These are phyloP conservation scores for Hortaea werneckii DNA, from an alignment of 2,329 filamentous ascomycete species.

Conservation along the genomic window DNA sequence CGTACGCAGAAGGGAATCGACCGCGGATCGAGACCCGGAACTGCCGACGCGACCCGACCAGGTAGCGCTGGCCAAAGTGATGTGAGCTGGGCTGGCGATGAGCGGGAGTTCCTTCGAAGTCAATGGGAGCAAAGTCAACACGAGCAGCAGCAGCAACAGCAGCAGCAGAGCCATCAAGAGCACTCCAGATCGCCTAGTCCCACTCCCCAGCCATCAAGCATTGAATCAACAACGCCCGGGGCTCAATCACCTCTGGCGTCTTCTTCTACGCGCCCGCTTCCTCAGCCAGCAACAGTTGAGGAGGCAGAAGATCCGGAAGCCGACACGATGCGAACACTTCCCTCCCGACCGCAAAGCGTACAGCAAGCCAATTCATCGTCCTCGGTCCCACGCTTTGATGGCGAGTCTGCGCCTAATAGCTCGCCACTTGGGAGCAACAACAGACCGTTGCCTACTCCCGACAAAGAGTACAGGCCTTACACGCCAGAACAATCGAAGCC, in stretches of 20 bases:
- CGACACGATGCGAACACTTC: neutral
- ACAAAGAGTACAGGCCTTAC: slow-evolving; percentile 13
- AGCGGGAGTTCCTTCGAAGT: slow-evolving; percentile 53
- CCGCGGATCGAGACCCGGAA: slow-evolving; percentile 24
- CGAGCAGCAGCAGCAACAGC: neutral
- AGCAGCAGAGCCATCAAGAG: too few relatives aligned
- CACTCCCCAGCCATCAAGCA: too few relatives aligned
- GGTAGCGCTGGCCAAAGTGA: slow-evolving; percentile 38
- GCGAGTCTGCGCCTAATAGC: slow-evolving; percentile 7
- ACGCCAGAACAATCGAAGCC: slow-evolving; percentile 6
- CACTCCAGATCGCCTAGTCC: too few relatives aligned
- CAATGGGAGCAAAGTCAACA: slow-evolving; percentile 38
- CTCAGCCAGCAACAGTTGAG: slow-evolving; percentile 17
- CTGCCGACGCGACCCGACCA: slow-evolving; percentile 13
- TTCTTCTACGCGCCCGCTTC: slow-evolving; percentile 41
- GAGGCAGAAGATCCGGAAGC: slow-evolving; percentile 3
- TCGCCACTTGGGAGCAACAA: slow-evolving; percentile 13
- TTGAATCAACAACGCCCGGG: too few relatives aligned
- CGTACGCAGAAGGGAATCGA: slow-evolving; percentile 27
- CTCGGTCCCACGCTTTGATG: slow-evolving; percentile 7
- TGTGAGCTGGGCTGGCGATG: slow-evolving; percentile 57
- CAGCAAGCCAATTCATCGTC: slow-evolving; percentile 1
- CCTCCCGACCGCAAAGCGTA: neutral
- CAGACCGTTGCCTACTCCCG: slow-evolving; percentile 18
- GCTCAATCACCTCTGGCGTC: neutral